phyloP scores from a whole-genome alignment of 768 basidiomycete species.

The Suillus occidentalis region DNA sequence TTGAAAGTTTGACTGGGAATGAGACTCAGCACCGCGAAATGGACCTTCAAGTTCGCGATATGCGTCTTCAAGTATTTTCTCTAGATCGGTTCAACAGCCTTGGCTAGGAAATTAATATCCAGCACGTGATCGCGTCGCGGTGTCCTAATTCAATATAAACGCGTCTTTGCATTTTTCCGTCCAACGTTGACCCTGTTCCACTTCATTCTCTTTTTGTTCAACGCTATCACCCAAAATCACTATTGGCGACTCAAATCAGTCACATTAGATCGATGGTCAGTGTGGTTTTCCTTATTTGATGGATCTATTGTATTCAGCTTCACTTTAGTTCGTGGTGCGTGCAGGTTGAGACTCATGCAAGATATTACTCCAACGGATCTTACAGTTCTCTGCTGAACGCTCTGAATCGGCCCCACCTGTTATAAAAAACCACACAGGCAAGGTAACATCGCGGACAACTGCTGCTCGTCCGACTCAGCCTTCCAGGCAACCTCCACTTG shows the following conservation, averaged over 20 bases:
- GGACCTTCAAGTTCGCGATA: background rate
- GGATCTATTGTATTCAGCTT: background rate
- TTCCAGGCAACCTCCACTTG: background rate
- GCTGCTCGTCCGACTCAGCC: background rate
- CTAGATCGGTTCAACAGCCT: background rate
- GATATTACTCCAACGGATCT: background rate
- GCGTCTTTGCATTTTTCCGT: background rate
- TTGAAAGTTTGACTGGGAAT: background rate
- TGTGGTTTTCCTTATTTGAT: background rate
- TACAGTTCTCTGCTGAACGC: background rate
- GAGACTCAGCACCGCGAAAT: background rate
- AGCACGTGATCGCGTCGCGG: slow-evolving; percentile 1
- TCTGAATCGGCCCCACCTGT: background rate
- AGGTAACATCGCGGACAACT: background rate
- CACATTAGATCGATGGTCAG: background rate
- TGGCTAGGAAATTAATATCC: background rate
- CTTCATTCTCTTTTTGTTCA: background rate
- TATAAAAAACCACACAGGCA: background rate
- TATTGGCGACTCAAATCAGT: background rate
- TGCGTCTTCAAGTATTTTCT: background rate
- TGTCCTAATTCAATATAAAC: background rate
- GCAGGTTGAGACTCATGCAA: background rate
- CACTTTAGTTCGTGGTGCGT: background rate
- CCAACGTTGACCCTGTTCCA: background rate
- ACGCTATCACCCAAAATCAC: background rate